Conservation (phyloP, 805 yeast species). For the Ogataea glucozyma region DNA sequence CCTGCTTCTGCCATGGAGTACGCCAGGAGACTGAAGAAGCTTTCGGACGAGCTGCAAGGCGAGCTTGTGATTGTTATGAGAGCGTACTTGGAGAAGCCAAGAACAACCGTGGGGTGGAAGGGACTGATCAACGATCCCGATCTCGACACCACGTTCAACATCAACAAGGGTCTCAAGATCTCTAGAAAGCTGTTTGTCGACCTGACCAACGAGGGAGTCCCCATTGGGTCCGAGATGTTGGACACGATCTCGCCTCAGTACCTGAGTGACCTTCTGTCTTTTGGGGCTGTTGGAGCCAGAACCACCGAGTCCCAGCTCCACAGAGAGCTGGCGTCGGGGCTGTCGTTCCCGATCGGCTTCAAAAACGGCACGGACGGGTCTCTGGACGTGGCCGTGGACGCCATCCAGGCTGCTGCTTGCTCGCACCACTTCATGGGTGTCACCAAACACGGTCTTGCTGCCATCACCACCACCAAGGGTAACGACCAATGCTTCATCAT, state of each 20-base stretch:
- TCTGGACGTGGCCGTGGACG: conserved; percentile 89
- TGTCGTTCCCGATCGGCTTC: conserved; percentile 98
- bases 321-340: conserved; percentile 95
- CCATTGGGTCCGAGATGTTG: conserved; percentile 97
- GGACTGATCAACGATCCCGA: conserved; percentile 98
- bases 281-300: conserved; percentile 99
- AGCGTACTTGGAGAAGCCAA: conserved; percentile 96
- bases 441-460: conserved; percentile 95
- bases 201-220: conserved; percentile 76
- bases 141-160: conserved; percentile 86
- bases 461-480: conserved; percentile 94
- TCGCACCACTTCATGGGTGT: conserved; percentile 97
- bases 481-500: conserved; percentile 92
- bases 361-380: conserved; percentile 98
- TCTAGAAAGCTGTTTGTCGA: conserved; percentile 84
- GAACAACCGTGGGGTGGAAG: conserved; percentile 99
- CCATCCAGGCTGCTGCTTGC: conserved; percentile 86
- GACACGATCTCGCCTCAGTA: conserved; percentile 97
- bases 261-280: conserved; percentile 83
- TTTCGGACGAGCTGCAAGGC: conserved; percentile 67
- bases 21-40: conserved; percentile 63
- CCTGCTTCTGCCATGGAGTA: conserved; percentile 87
- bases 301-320: conserved; percentile 98
- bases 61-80: conserved; percentile 91
- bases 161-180: conserved; percentile 88